Evolutionary conservation across 495 filamentous ascomycete genomes (phyloP).

Genomic region (Xylaria sp.): DNA sequence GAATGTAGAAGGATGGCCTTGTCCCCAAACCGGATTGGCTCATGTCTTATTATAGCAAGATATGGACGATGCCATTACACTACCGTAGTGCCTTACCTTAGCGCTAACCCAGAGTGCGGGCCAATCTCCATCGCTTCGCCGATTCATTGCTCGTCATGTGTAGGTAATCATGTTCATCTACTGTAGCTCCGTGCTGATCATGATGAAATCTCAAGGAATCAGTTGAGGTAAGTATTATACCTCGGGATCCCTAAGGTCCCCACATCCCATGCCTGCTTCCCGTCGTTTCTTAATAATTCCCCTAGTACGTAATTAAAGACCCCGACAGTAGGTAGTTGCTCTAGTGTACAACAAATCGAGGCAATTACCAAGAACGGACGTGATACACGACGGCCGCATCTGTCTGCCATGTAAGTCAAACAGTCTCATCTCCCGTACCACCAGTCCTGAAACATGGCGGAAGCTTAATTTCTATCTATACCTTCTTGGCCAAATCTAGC

Average conservation of each 20-base stretch:
- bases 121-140: not conserved
- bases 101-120: not conserved
- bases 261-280: too few species aligned
- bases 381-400: not conserved
- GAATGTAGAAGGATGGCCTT: not conserved
- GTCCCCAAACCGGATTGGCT: not conserved
- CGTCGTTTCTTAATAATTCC: not conserved
- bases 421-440: not conserved
- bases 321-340: too few species aligned
- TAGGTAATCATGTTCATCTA: not conserved
- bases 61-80: not conserved
- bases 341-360: too few species aligned
- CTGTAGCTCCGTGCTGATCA: not conserved
- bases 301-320: too few species aligned
- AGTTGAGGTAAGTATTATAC: not conserved
- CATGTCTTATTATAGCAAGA: not conserved
- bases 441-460: not conserved
- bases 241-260: too few species aligned
- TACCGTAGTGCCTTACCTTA: not conserved
- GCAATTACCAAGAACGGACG: too few species aligned
- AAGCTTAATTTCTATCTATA: constrained; percentile 1
- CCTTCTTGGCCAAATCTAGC: not conserved
- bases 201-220: not conserved
- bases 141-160: not conserved
- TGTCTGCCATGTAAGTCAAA: not conserved